A percentile compares a stretch with the other conserved stretches of the same genome.
Conservation (phyloP, 2,329 filamentous ascomycete species). For the Ascochyta viciae-villosae region DNA sequence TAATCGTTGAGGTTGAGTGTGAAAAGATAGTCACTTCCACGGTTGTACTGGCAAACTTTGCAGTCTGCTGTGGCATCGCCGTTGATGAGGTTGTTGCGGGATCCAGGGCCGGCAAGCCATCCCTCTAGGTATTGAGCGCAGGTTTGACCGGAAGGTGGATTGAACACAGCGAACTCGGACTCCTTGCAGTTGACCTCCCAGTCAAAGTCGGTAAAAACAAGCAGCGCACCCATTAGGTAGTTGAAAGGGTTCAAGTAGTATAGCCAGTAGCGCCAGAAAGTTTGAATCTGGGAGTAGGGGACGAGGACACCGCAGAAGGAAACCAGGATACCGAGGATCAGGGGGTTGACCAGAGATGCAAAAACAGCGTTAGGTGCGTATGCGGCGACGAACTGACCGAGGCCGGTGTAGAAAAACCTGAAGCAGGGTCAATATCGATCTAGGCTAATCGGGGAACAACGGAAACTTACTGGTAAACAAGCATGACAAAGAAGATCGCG, state of each 20-base stretch:
- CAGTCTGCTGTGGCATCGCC: constrained; percentile 64
- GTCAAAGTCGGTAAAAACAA: constrained; percentile 52
- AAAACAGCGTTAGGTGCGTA: constrained; percentile 54
- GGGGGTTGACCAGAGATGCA: constrained; percentile 60
- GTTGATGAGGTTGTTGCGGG: constrained; percentile 51
- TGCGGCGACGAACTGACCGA: constrained; percentile 65
- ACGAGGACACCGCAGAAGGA: constrained; percentile 65
- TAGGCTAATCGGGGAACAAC: constrained; percentile 56
- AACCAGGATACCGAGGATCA: constrained; percentile 30
- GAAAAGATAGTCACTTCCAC: constrained; percentile 65
- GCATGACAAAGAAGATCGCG: constrained; percentile 49
- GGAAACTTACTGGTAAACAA: constrained; percentile 66
- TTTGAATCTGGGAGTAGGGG: constrained; percentile 65
- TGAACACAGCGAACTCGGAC: constrained; percentile 51
- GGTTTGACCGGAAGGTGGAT: constrained; percentile 60
- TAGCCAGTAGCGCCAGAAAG: constrained; percentile 68
- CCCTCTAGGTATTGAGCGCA: constrained; percentile 64
- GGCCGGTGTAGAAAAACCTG: constrained; percentile 42
- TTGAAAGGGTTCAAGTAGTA: constrained; percentile 54
- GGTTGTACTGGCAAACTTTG: constrained; percentile 66
- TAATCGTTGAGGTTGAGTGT: constrained; percentile 67
- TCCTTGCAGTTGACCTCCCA: constrained; percentile 49
- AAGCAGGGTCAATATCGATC: neutral
- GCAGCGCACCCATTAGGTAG: constrained; percentile 52
- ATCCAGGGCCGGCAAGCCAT: constrained; percentile 60